Base-by-base conservation (phyloP, 2,329 filamentous ascomycete species). In the Curvularia spicifera region DNA sequence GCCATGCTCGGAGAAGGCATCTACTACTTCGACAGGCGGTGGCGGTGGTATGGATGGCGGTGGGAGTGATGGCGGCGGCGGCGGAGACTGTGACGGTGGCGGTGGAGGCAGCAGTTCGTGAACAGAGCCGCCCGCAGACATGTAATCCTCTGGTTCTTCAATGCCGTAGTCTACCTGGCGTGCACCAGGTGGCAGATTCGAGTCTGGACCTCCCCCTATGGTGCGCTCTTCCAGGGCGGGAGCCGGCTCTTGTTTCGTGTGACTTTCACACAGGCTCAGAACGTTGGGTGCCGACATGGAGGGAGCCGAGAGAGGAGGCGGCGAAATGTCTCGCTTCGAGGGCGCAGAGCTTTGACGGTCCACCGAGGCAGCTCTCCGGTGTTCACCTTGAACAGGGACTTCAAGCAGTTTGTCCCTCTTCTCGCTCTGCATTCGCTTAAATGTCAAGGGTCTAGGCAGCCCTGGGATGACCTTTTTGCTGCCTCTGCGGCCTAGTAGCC, bases 371-470 rank as follows among this genome's bases (percentile, higher is more conserved):
- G 91, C 87, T 70, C 92, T 86, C 65, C 90, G 86, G 76, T 93
- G 90, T 39, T 85, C 84, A 26, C 82, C 78, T 31, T 87, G 85
- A 5, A 85, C 84, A 47, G 88, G 81, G 42, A 87, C 82, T 44
- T 90, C 87, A 58, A 89, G 82, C 53, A 96, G 82, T 69, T 87
- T 89, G 67, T 90, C 87, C 66, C 92, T 85, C 62, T 86, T 84
- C 77, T 97, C 93, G 28, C 91, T 94, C 73, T 90, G 85, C 75
- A 94, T 91, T 68, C 93, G 86, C 76, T 88, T 90, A 78, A 96
- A 93, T 0, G 91, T 96, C 68, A 89, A 86, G 4, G 88, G 82
- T 48, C 91, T 86, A 39, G 92, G 91, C 37, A 97, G 79, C 15
- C 89, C 89, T 18, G 92, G 89, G 15, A 93, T 87, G n/a, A 92